Evolutionary conservation across 73 alveolate genomes (phyloP).

Genomic region (Symbiodinium natans): DNA sequence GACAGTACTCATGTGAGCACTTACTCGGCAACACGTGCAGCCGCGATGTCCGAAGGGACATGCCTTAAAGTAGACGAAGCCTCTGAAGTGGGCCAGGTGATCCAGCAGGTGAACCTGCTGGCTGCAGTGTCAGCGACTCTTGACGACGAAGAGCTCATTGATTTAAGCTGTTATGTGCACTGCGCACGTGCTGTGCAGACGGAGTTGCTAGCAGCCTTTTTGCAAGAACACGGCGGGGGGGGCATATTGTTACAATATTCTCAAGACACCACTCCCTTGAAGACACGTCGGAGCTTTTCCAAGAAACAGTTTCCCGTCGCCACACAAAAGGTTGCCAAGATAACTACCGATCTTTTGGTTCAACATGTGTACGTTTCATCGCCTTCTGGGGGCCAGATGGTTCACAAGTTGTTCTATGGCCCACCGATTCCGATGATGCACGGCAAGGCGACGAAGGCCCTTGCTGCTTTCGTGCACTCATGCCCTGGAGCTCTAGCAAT

Average conservation of each 20-base stretch:
- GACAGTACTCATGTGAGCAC: no score
- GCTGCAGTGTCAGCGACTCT: not conserved
- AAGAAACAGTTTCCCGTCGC: not conserved
- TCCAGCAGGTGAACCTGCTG: no score
- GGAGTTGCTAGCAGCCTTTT: not conserved
- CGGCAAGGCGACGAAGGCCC: not conserved
- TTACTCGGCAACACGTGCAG: no score
- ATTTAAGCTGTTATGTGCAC: not conserved
- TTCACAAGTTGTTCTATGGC: not conserved
- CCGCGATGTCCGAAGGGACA: no score
- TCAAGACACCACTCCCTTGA: not conserved
- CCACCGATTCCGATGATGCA: not conserved
- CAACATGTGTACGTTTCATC: not conserved
- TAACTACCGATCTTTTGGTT: not conserved
- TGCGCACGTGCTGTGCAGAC: not conserved
- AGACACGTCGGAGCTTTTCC: not conserved
- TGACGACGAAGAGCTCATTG: not conserved
- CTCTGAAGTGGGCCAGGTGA: no score
- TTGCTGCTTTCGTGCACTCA: not conserved
- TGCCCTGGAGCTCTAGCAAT: not conserved
- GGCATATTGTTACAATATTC: not conserved
- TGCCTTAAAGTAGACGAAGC: no score
- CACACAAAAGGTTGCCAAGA: not conserved
- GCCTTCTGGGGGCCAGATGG: not conserved
- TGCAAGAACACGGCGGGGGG: not conserved